Evolutionary conservation across 352 stramenopile species (phyloP), one percentile per base, ranked within the genome.

Genomic region (Globisporangium sylvaticum): DNA sequence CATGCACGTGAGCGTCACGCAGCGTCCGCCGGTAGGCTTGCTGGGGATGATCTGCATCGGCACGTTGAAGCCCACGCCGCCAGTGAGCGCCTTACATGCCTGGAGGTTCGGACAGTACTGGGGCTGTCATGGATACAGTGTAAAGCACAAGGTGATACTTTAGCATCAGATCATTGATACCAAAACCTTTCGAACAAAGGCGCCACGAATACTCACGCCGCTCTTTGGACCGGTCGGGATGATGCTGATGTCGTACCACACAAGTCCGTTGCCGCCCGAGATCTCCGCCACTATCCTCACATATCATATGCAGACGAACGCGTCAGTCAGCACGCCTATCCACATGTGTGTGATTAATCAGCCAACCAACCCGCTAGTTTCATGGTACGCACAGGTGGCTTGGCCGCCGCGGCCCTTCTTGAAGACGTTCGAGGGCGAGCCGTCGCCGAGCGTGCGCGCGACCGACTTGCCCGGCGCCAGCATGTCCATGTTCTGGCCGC

Each of bases 181-280:
- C 53, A 58, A 25, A 12, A 12, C 7, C 37, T 44, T 2, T 22
- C 15, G 20, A 42, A 55, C 4, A 27, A 22, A 18, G 10, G 32
- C 22, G 9, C 4, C 14, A 34, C 22, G 1, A 32, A 10, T 29
- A 62, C 57, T 34, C 24, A 62, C 57, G n/a, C 32, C 31, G 20
- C 22, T 32, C 20, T 62, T 62, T 24, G 32, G 37, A 14, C 85
- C 80, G 1, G 85, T 91, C 0, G 85, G 83, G 68, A 94, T 91
- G 73, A 83, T 87, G 50, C 80, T 90, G 66, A 94, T 94, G 64
- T 92, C 85, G 53, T 68, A 83, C 79, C 81, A 92, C 25, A 68
- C 65, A 71, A 84, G 10, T 32, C 72, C 77, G 46, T 25, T 34
- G 39, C 78, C 70, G 5, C 53, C 70, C 9, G 85, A 88, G 59